Conservation (phyloP, 108 stramenopile genomes). For the Fistulifera solaris region DNA sequence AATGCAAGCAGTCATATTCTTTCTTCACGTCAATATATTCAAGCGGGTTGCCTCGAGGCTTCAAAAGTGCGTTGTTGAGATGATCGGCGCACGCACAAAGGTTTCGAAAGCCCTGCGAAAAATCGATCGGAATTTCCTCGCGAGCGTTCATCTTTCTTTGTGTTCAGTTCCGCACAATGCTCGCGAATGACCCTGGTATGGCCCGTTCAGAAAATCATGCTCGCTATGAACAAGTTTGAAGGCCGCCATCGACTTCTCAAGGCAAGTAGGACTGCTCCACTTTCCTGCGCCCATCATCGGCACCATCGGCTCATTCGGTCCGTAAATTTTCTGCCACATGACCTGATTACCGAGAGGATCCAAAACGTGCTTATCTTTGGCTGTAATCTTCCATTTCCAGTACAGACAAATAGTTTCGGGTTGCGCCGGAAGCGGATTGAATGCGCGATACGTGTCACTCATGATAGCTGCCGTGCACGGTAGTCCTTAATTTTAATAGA, state of each 20-base stretch:
- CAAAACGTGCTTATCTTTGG: background rate
- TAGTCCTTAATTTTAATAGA: too few relatives aligned
- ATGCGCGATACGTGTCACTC: background rate
- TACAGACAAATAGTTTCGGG: constrained; percentile 1
- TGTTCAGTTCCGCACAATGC: background rate
- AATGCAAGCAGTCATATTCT: background rate
- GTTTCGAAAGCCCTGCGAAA: too few relatives aligned
- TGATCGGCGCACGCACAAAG: background rate
- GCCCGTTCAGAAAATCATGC: background rate
- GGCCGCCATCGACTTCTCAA: constrained; percentile 1
- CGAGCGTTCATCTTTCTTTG: background rate
- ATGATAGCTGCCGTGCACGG: background rate
- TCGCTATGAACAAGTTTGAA: background rate
- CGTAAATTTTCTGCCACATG: background rate
- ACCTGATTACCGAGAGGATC: background rate
- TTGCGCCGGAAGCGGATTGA: background rate
- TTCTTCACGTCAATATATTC: background rate
- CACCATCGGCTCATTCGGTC: background rate
- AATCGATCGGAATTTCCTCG: too few relatives aligned
- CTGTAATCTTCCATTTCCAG: background rate
- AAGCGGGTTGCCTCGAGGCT: background rate
- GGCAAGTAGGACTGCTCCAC: constrained; percentile 1
- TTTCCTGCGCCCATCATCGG: background rate
- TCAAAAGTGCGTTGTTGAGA: background rate
- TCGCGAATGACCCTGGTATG: background rate